Conservation (phyloP, 352 stramenopile species). For the Phytopythium aichiense region DNA sequence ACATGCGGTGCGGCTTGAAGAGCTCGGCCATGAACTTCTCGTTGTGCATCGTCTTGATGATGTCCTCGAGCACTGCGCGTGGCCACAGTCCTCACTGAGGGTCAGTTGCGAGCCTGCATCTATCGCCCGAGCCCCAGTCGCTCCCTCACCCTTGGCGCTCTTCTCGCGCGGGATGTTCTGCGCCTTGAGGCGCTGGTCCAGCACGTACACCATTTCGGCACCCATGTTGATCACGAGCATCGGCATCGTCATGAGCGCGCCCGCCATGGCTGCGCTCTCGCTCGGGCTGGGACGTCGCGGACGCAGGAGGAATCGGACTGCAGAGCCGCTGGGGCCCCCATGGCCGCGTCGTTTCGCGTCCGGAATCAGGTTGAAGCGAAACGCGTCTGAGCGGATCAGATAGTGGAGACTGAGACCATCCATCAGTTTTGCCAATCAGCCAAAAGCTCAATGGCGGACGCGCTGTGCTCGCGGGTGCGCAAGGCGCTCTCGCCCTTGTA, state of each 20-base stretch:
- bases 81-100: too few species aligned
- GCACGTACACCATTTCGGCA: constrained; percentile 93
- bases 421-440: too few species aligned
- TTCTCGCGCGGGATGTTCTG: constrained; percentile 90
- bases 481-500: constrained; percentile 4
- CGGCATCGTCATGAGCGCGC: constrained; percentile 85
- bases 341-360: background rate
- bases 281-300: background rate
- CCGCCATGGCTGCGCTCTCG: constrained; percentile 30
- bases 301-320: background rate
- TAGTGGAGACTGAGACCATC: too few species aligned
- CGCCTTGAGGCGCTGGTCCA: constrained; percentile 90
- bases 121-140: constrained; percentile 1
- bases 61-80: constrained; percentile 81
- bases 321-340: background rate
- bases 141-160: constrained; percentile 59
- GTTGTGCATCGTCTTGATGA: constrained; percentile 92
- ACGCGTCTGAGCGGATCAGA: background rate
- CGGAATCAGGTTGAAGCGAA: background rate
- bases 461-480: constrained; percentile 6
- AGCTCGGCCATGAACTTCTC: constrained; percentile 89
- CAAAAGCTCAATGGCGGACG: background rate
- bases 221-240: constrained; percentile 94
- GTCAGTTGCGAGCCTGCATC: constrained; percentile 1
- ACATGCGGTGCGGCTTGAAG: constrained; percentile 92